Evolutionary conservation across 805 yeast genomes (phyloP).

Genomic region (Cyberlindnera euphorbiae): DNA sequence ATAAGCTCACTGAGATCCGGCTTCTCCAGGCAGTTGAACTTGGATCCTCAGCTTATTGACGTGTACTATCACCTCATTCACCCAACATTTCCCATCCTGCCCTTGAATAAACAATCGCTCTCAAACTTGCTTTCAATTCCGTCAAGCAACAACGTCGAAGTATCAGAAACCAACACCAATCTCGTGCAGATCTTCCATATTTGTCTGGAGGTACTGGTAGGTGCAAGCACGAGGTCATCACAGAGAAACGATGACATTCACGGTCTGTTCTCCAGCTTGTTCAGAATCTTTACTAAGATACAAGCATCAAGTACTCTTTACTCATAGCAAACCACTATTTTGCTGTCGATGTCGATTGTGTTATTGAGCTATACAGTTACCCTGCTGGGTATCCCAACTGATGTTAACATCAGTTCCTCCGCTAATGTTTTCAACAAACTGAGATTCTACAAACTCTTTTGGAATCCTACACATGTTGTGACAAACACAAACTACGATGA

Average conservation of each 20-base stretch:
- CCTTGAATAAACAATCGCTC: slow-evolving; percentile 28
- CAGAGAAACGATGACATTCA: slow-evolving; percentile 13
- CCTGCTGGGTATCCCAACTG: slow-evolving; percentile 55
- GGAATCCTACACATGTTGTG: slow-evolving; percentile 12
- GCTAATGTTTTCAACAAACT: slow-evolving; percentile 55
- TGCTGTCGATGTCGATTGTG: slow-evolving; percentile 27
- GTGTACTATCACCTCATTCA: slow-evolving; percentile 44
- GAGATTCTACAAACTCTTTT: slow-evolving; percentile 38
- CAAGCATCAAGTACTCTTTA: slow-evolving; percentile 9
- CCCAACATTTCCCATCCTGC: slow-evolving; percentile 34
- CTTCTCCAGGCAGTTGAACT: slow-evolving; percentile 9
- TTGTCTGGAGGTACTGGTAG: slow-evolving; percentile 19
- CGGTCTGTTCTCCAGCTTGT: slow-evolving; percentile 11
- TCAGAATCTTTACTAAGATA: slow-evolving; percentile 16
- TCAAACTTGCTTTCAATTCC: slow-evolving; percentile 17
- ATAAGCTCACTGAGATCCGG: slow-evolving; percentile 17
- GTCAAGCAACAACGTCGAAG: slow-evolving; percentile 14
- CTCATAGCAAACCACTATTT: slow-evolving; percentile 13
- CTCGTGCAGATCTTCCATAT: slow-evolving; percentile 17
- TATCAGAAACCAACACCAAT: slow-evolving; percentile 16
- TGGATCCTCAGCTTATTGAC: slow-evolving; percentile 34
- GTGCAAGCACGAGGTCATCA: slow-evolving; percentile 9
- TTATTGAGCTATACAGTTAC: slow-evolving; percentile 52
- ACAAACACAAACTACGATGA: slow-evolving; percentile 22
- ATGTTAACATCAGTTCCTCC: slow-evolving; percentile 45